phyloP scores from a whole-genome alignment of 164 flowering plant genomes.

The Kalanchoe fedtschenkoi region DNA sequence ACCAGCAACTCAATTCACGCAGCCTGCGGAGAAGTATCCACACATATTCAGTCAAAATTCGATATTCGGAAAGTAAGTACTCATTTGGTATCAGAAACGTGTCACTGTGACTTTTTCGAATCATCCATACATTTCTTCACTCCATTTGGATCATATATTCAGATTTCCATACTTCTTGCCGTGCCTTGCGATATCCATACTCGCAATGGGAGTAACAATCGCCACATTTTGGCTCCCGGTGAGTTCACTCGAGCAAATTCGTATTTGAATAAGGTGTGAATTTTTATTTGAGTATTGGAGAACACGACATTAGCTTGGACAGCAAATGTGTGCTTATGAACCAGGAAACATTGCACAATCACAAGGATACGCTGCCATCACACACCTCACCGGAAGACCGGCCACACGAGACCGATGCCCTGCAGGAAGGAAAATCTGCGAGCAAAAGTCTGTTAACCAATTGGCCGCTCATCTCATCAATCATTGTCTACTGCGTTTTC shows the following conservation, averaged over 20 bases:
- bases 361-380: conserved; percentile 14
- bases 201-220: conserved; percentile 3
- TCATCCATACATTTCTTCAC: background rate
- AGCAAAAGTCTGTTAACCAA: conserved; percentile 48
- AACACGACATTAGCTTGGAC: background rate
- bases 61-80: conserved; percentile 23
- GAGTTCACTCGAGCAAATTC: background rate
- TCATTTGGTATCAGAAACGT: background rate
- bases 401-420: conserved; percentile 11
- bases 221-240: conserved; percentile 9
- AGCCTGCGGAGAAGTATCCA: conserved; percentile 37
- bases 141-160: background rate
- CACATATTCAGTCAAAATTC: conserved; percentile 16
- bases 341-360: conserved; percentile 84
- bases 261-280: background rate
- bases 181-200: conserved; percentile 2
- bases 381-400: conserved; percentile 26
- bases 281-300: background rate
- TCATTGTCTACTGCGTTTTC: conserved; percentile 62
- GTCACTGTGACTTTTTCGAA: too few relatives aligned
- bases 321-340: background rate
- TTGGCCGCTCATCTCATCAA: conserved; percentile 84
- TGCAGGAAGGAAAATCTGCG: conserved; percentile 14
- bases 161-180: conserved; percentile 7
- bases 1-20: background rate